These are phyloP conservation scores for Cordyceps cicadae DNA, from an alignment of 2,329 filamentous ascomycete genomes.

Conservation along the genomic window DNA sequence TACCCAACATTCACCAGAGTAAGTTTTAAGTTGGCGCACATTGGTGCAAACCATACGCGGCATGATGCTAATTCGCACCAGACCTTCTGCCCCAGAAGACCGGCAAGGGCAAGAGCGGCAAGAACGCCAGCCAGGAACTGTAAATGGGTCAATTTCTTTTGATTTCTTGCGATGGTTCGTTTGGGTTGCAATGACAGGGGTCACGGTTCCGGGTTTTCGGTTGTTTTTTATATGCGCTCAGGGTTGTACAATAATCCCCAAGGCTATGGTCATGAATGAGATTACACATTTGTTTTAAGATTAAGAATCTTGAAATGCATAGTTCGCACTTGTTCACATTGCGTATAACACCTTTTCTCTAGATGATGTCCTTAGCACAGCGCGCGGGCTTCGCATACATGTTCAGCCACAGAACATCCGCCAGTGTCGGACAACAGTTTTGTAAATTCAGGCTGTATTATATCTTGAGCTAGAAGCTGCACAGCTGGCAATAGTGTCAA, in stretches of 20 bases:
- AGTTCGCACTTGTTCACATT: not conserved
- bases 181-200: constrained; percentile 76
- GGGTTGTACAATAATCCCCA: constrained; percentile 69
- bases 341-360: not conserved
- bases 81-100: constrained; percentile 99
- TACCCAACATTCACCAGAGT: constrained; percentile 97
- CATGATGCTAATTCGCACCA: constrained; percentile 38
- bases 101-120: constrained; percentile 70
- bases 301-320: constrained; percentile 20
- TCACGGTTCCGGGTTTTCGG: constrained; percentile 68
- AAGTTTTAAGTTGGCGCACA: constrained; percentile 33
- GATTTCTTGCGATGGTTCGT: constrained; percentile 50
- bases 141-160: constrained; percentile 49
- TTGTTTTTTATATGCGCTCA: constrained; percentile 43
- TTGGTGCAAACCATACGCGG: too few species aligned
- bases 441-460: not conserved
- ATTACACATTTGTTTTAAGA: constrained; percentile 37
- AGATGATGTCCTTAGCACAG: too few species aligned
- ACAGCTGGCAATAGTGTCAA: not conserved
- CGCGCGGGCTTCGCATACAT: too few species aligned
- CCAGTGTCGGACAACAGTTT: not conserved
- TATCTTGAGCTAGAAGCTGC: not conserved
- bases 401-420: not conserved
- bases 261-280: constrained; percentile 59
- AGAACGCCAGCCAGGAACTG: constrained; percentile 89